A percentile compares a stretch with the other conserved stretches of the same genome.
Evolutionary conservation across 345 rosid genomes (phyloP).

Genomic region (Gossypium mustelinum): DNA sequence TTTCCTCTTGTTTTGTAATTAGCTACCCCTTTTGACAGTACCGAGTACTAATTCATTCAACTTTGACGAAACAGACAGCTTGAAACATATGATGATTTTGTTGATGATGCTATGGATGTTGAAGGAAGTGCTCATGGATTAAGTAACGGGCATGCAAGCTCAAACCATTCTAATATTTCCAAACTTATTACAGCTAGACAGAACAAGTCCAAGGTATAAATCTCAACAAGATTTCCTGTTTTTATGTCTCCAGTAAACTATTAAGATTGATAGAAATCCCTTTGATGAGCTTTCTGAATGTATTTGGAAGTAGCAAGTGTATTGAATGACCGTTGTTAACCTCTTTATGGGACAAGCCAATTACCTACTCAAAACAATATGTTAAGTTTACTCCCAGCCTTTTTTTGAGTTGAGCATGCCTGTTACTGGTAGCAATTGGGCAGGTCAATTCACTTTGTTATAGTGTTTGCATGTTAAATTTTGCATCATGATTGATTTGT

Average conservation of each 20-base stretch:
- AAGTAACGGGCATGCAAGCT: slow-evolving; percentile 24
- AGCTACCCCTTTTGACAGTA: slow-evolving; percentile 17
- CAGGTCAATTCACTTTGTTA: neutral
- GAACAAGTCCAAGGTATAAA: slow-evolving; percentile 57
- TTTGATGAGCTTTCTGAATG: neutral
- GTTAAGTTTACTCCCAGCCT: neutral
- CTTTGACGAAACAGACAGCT: slow-evolving; percentile 48
- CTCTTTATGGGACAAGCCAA: neutral
- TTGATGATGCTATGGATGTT: slow-evolving; percentile 53
- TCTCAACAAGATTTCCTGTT: neutral
- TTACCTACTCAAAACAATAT: neutral
- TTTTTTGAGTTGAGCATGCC: neutral
- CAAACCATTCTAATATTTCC: slow-evolving; percentile 35
- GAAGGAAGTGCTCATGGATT: slow-evolving; percentile 27
- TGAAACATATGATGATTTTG: slow-evolving; percentile 78
- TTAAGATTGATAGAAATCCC: neutral
- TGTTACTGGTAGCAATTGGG: neutral
- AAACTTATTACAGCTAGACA: slow-evolving; percentile 45
- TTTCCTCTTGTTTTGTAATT: neutral
- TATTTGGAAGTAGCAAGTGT: neutral
- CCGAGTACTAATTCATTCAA: slow-evolving; percentile 16
- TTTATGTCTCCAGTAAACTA: neutral
- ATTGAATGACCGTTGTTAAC: neutral
- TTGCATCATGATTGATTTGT: too few relatives aligned
- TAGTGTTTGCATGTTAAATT: neutral